Evolutionary conservation across 352 stramenopile species (phyloP).

Genomic region (Pythium angustatum): DNA sequence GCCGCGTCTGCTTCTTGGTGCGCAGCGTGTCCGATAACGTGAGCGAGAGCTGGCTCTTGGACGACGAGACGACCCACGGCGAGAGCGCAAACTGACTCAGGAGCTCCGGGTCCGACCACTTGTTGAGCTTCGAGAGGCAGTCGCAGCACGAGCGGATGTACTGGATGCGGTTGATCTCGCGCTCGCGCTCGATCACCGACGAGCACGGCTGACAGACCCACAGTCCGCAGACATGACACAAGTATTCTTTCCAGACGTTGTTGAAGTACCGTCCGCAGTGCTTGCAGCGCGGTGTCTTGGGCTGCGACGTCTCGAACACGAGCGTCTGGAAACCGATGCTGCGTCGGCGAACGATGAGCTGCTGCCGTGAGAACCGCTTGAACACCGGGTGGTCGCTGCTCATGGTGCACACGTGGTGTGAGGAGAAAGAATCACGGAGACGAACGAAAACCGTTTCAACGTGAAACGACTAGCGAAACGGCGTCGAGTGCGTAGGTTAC

Average conservation of each 20-base stretch:
- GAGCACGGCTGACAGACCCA: constrained; percentile 58
- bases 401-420: not conserved
- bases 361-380: constrained; percentile 50
- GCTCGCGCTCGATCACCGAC: constrained; percentile 54
- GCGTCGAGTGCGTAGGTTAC: too few relatives aligned
- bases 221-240: constrained; percentile 55
- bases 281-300: constrained; percentile 34
- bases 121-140: constrained; percentile 53
- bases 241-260: constrained; percentile 43
- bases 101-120: constrained; percentile 45
- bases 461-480: constrained; percentile 1
- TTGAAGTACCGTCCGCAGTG: constrained; percentile 51
- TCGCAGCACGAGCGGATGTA: constrained; percentile 50
- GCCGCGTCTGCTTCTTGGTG: constrained; percentile 32
- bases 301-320: constrained; percentile 24
- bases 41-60: constrained; percentile 44
- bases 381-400: constrained; percentile 53
- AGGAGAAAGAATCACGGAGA: not conserved
- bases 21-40: constrained; percentile 47
- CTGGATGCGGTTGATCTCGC: constrained; percentile 42
- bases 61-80: constrained; percentile 38
- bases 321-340: constrained; percentile 56
- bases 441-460: not conserved
- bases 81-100: constrained; percentile 32
- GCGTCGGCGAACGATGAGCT: constrained; percentile 47